These are phyloP conservation scores for Sporothrix euskadiensis DNA, from an alignment of 2,329 filamentous ascomycete species.

Conservation along the genomic window DNA sequence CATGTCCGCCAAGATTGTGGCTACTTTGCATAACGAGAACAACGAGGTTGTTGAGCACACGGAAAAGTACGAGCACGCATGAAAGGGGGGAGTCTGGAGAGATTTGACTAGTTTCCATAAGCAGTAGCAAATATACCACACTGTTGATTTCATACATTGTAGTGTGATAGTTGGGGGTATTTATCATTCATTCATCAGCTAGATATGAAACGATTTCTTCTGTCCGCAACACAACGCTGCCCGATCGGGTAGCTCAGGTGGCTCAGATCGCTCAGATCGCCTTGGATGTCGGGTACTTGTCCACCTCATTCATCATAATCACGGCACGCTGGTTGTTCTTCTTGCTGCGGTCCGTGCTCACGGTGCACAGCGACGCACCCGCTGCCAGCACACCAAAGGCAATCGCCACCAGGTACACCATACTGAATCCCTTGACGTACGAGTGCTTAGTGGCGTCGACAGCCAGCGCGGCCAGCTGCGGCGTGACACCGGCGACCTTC, in stretches of 20 bases:
- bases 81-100: background rate
- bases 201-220: background rate
- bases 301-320: slow-evolving; percentile 36
- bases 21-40: slow-evolving; percentile 19
- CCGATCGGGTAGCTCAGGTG: background rate
- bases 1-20: slow-evolving; percentile 21
- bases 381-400: slow-evolving; percentile 39
- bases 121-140: background rate
- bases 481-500: slow-evolving; percentile 37
- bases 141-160: too few species aligned
- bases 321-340: slow-evolving; percentile 38
- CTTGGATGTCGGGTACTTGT: slow-evolving; percentile 10
- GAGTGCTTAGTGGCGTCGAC: slow-evolving; percentile 38
- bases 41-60: background rate
- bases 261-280: background rate
- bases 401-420: slow-evolving; percentile 41
- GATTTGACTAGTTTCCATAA: background rate
- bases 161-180: background rate
- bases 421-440: slow-evolving; percentile 41
- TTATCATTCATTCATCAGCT: background rate
- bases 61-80: background rate
- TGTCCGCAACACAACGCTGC: background rate
- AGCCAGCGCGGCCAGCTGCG: slow-evolving; percentile 35
- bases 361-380: slow-evolving; percentile 36
- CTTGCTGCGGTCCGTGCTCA: slow-evolving; percentile 38